Evolutionary conservation across 805 yeast species (phyloP).

Genomic region (Yarrowia bubula): DNA sequence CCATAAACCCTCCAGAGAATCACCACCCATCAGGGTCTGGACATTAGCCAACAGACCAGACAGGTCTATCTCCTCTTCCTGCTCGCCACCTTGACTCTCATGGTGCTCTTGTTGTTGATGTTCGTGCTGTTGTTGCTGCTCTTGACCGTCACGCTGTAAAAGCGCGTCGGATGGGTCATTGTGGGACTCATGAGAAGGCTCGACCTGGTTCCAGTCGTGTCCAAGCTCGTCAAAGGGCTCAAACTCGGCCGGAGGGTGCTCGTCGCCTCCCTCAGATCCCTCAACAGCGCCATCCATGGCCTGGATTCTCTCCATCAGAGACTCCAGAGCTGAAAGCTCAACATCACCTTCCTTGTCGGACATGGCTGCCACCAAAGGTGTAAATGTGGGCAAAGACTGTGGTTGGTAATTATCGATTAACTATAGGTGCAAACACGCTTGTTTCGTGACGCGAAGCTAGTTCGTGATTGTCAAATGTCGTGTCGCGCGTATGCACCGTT

Average conservation of each 20-base stretch:
- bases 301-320: conserved; percentile 15
- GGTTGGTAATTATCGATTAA: conserved; percentile 2
- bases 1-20: conserved; percentile 4
- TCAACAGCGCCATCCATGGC: conserved; percentile 12
- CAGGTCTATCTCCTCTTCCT: conserved; percentile 1
- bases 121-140: not conserved
- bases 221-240: conserved; percentile 22
- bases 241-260: conserved; percentile 7
- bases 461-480: conserved; percentile 21
- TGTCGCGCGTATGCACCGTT: conserved; percentile 28
- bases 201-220: conserved; percentile 3
- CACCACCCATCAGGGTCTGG: conserved; percentile 20
- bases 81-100: not conserved
- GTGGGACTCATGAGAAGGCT: conserved; percentile 1
- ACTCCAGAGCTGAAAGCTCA: conserved; percentile 19
- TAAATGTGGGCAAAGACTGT: conserved; percentile 2
- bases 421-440: conserved; percentile 24
- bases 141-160: not conserved
- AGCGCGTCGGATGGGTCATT: conserved; percentile 2
- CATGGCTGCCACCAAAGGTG: conserved; percentile 13
- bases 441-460: conserved; percentile 26
- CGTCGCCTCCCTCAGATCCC: not conserved
- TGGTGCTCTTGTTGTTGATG: not conserved
- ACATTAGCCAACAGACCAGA: conserved; percentile 9
- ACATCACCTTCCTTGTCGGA: conserved; percentile 25